Evolutionary conservation across 345 rosid genomes (phyloP), one percentile per base, ranked within the genome.

Genomic region (Syzygium aqueum): DNA sequence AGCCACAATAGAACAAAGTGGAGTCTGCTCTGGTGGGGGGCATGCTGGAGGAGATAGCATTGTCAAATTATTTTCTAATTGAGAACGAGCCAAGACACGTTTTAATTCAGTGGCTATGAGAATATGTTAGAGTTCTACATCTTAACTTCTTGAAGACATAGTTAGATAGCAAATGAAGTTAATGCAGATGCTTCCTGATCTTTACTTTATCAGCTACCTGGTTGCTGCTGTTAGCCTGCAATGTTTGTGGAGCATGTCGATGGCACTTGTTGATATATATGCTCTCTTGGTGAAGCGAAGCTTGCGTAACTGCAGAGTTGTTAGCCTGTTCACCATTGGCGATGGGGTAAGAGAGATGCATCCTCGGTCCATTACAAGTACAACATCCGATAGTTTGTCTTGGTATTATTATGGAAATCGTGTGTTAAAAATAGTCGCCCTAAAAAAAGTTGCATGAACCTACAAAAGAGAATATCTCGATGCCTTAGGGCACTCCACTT

Each of bases 191-290:
- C 84, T 86, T 77, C 83, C 7, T 91, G 65, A 53, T 67, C 61
- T 88, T 86, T 86, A 17, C 82, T 88, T 85, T 87, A 85, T 92
- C 94, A 95, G 97, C 87, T 94, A 93, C 91, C 92, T 95, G 15
- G 96, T 95, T 78, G 89, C 94, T 53, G 97, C 99, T 84, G 92
- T 92, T 87, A 87, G 95, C 86, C 84, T 95, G 88, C 99, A 96
- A 92, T 89, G 93, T 87, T 61, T 95, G 87, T 96, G 98, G 99
- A 95, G 97, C 91, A 87, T 95, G 77, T 93, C 92, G 53, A 91
- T 96, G 56, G 94, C 95, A 17, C 37, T 95, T 46, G 86, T 94
- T 11, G 96, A 96, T 88, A 84, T 90, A 83, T 94, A 94, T 90
- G 95, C 98, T 30, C 91, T 96, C 56, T 46, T 93, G 87, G 99